Percentiles rank a stretch among this genome's conserved stretches.
These are phyloP conservation scores for Marchantia paleacea DNA, from an alignment of 225 moss, liverwort and hornwort species.

Conservation along the genomic window DNA sequence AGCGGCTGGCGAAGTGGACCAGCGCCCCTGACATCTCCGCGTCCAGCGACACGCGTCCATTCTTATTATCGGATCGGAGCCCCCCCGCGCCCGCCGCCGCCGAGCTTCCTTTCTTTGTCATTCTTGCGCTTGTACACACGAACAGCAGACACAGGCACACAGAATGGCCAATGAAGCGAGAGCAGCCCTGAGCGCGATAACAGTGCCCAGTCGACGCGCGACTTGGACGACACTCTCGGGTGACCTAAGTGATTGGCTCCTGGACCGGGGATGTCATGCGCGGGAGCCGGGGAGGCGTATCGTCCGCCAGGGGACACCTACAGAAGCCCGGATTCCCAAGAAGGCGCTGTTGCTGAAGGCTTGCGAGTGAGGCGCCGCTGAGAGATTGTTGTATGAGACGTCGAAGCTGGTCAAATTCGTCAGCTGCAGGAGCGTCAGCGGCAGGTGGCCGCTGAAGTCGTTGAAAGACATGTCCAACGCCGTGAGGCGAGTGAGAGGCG, in stretches of 20 bases:
- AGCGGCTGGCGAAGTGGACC: slow-evolving; percentile 86
- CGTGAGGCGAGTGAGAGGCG: slow-evolving; percentile 39
- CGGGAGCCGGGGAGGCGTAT: slow-evolving; percentile 26
- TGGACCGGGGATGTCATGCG: slow-evolving; percentile 21
- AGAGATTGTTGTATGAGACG: slow-evolving; percentile 20
- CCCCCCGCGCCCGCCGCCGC: slow-evolving; percentile 18
- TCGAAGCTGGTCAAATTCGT: slow-evolving; percentile 43
- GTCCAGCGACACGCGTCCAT: slow-evolving; percentile 57
- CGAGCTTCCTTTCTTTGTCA: slow-evolving; percentile 25
- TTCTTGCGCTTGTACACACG: slow-evolving; percentile 37
- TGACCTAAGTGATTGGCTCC: rapidly evolving
- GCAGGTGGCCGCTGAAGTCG: slow-evolving; percentile 30
- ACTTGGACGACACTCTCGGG: slow-evolving; percentile 11
- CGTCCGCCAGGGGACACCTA: slow-evolving; percentile 47
- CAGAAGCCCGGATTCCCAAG: slow-evolving; percentile 62
- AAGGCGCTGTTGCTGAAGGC: slow-evolving; percentile 46
- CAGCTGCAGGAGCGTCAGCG: slow-evolving; percentile 28
- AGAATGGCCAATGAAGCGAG: slow-evolving; percentile 46
- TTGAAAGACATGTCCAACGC: slow-evolving; percentile 42
- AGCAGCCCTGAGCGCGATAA: slow-evolving; percentile 56
- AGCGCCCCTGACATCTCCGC: slow-evolving; percentile 71
- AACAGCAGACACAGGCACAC: slow-evolving; percentile 43
- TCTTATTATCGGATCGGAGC: slow-evolving; percentile 46
- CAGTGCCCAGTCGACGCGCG: slow-evolving; percentile 34
- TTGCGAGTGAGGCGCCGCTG: slow-evolving; percentile 33